Evolutionary conservation across 164 flowering plant species (phyloP), one percentile per base, ranked within the genome.

Genomic region (Paratinospora sagittata): DNA sequence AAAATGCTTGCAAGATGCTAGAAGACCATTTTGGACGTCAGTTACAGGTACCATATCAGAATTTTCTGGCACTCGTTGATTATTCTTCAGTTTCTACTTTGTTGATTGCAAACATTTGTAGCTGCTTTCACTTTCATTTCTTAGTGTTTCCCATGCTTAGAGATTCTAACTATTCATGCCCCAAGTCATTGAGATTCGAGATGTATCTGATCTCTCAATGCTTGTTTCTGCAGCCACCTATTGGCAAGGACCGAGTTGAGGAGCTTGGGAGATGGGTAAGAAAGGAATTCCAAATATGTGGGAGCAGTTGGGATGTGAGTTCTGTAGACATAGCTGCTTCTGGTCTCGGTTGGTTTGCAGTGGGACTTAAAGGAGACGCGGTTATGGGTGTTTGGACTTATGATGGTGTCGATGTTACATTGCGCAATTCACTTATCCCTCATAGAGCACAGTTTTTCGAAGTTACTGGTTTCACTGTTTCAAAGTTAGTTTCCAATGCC

Each of bases 311-410:
- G 98, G 92, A 90, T 68, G 80, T 84, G 57, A 91, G 89, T 77
- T 90, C 87, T 58, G 86, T 86, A 21, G 98, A 95, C 73, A 79
- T 91, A 76, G 92, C 98, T 67, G 94, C 85, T 74, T 82, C 94
- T 72, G 97, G 97, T 69, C 86, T 95, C 33, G 97, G 98, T 70
- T 95, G 98, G 98, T 90, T 90, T 84, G 87, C 92, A 34, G 70
- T 95, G 75, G 94, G 96, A 64, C 87, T 95, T 16, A 92, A 88
- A 79, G 98, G 98, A 63, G 93, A 92, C 71, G 98, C 94, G 23
- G 60, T 49, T 7, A 72, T 95, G 37, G 86, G 92, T 62, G 93
- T 86, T 71, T 92, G 98, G 98, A 88, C 94, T 0, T 95, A 95
- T 39, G 97, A 92, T 45, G 97, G 97, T 61, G 81, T 95, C 19